A percentile compares a stretch with the other conserved stretches of the same genome.
Conservation (phyloP, 495 filamentous ascomycete genomes). For the Durotheca rogersii region DNA sequence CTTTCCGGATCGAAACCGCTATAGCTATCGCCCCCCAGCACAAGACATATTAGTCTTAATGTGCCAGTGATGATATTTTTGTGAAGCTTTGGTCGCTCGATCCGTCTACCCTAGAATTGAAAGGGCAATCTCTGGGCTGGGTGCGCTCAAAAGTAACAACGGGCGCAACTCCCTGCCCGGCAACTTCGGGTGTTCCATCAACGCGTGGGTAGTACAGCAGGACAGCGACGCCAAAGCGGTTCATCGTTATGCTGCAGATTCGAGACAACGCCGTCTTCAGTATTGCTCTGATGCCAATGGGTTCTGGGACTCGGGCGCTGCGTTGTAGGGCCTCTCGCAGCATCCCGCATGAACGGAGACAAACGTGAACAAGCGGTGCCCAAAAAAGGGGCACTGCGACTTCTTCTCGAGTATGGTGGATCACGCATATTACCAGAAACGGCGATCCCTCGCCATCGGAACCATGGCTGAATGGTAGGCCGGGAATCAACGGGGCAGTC, state of each 20-base stretch:
- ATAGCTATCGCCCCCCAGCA: background rate
- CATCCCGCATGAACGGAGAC: constrained; percentile 25
- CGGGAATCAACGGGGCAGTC: too few relatives aligned
- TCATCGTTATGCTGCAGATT: constrained; percentile 22
- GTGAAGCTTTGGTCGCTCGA: constrained; percentile 11
- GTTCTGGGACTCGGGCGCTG: constrained; percentile 18
- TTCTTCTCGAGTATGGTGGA: background rate
- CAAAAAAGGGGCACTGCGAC: too few relatives aligned
- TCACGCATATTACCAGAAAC: background rate
- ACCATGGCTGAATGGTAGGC: too few relatives aligned
- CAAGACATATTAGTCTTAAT: too few relatives aligned
- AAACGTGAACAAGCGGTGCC: constrained; percentile 30
- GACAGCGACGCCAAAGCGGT: constrained; percentile 25
- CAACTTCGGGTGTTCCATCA: too few relatives aligned
- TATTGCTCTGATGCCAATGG: constrained; percentile 23
- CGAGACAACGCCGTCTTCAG: constrained; percentile 21
- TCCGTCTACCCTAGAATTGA: constrained; percentile 12
- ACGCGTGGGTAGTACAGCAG: constrained; percentile 20
- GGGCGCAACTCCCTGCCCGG: constrained; percentile 25
- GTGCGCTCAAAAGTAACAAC: constrained; percentile 1
- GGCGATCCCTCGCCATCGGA: too few relatives aligned
- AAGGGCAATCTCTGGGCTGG: constrained; percentile 16
- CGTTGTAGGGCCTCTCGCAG: constrained; percentile 11
- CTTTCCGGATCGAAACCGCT: constrained; percentile 2
- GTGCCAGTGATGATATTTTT: too few relatives aligned